Conservation (phyloP, 2,329 filamentous ascomycete genomes). For the Penicillium fuscoglaucum region DNA sequence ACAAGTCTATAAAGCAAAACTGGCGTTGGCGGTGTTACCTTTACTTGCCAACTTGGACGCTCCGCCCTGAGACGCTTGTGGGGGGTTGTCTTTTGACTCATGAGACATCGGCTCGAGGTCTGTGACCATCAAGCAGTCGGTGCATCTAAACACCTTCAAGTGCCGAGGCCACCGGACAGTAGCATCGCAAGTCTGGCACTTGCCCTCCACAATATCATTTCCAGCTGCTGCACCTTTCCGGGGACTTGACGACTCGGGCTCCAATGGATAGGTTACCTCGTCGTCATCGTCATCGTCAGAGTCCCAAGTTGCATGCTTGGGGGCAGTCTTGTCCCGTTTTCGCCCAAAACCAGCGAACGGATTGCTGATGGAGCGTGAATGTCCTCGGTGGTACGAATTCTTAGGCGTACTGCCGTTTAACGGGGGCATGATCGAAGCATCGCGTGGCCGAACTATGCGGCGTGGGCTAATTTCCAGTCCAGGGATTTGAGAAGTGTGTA, state of each 20-base stretch:
- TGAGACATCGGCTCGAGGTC: conserved; percentile 59
- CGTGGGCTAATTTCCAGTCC: conserved; percentile 23
- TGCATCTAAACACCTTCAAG: conserved; percentile 74
- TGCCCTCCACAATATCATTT: conserved; percentile 66
- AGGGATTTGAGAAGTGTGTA: conserved; percentile 20
- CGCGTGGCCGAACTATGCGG: conserved; percentile 23
- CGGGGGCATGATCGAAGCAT: conserved; percentile 27
- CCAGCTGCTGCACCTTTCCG: conserved; percentile 43
- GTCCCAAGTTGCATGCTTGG: conserved; percentile 45
- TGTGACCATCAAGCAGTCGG: conserved; percentile 81
- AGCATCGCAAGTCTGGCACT: conserved; percentile 83
- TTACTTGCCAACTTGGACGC: conserved; percentile 7
- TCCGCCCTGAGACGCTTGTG: background rate
- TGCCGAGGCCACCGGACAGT: conserved; percentile 76
- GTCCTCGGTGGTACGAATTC: conserved; percentile 35
- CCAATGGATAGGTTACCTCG: conserved; percentile 31
- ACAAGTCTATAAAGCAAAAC: background rate
- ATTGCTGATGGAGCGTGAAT: conserved; percentile 73
- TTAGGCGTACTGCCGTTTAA: conserved; percentile 22
- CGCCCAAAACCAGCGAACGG: conserved; percentile 62
- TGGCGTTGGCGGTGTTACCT: conserved; percentile 11
- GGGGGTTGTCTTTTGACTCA: conserved; percentile 22
- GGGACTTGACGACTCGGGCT: conserved; percentile 39
- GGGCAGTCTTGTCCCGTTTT: conserved; percentile 55
- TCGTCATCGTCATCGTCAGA: conserved; percentile 48